phyloP scores from a whole-genome alignment of 2,329 filamentous ascomycete genomes.

The Ceratocystis variospora region DNA sequence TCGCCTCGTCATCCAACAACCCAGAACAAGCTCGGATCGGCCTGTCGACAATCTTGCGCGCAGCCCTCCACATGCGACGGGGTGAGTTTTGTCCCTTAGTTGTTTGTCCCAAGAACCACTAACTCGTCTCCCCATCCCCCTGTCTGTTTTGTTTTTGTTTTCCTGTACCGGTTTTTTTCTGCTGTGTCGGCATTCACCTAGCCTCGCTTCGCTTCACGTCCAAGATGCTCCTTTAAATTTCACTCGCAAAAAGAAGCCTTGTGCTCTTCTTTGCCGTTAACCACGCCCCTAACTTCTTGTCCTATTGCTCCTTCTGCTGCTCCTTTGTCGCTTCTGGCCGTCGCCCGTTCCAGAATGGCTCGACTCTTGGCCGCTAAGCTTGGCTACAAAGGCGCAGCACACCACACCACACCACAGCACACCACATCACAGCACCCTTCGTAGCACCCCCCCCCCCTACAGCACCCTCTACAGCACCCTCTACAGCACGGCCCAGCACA shows the following conservation, averaged over 20 bases:
- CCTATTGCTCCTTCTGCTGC: neutral
- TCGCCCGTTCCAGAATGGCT: constrained; percentile 9
- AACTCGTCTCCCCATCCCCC: neutral
- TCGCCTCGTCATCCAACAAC: constrained; percentile 56
- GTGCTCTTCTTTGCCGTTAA: neutral
- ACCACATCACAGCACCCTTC: neutral
- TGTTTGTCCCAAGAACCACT: neutral
- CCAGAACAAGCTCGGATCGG: constrained; percentile 63
- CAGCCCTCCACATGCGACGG: constrained; percentile 52
- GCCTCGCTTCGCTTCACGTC: neutral
- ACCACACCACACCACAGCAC: neutral
- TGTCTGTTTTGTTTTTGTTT: constrained; percentile 18
- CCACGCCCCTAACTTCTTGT: neutral
- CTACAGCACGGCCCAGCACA: no score
- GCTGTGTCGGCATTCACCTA: neutral
- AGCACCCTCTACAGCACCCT: no score
- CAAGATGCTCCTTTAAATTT: neutral
- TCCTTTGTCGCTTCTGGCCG: constrained; percentile 10
- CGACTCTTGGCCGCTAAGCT: neutral
- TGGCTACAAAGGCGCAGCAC: neutral
- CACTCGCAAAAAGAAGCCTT: neutral
- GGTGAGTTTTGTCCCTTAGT: constrained; percentile 39
- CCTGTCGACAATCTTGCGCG: constrained; percentile 59
- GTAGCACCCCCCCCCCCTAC: no score
- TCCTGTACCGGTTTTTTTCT: neutral